These are phyloP conservation scores for Salix viminalis DNA, from an alignment of 345 rosid species.

Conservation along the genomic window DNA sequence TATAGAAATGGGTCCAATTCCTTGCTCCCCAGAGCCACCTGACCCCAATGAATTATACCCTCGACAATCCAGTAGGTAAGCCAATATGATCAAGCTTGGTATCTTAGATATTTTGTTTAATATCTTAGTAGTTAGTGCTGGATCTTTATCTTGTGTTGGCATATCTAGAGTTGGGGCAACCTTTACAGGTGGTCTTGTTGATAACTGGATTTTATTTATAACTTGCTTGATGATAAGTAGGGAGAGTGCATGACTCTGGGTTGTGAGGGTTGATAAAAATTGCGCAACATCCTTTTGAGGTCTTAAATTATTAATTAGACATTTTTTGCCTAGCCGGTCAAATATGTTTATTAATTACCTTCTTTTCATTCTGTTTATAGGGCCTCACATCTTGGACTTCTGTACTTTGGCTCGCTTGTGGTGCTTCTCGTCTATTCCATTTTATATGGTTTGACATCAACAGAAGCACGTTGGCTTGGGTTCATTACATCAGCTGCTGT, in stretches of 20 bases:
- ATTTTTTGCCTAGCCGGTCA: not conserved
- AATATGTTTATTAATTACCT: slow-evolving; percentile 4
- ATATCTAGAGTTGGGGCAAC: not conserved
- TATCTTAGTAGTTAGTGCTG: slow-evolving; percentile 2
- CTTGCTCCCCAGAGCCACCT: slow-evolving; percentile 93
- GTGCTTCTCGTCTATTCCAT: slow-evolving; percentile 91
- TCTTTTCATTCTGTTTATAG: slow-evolving; percentile 36
- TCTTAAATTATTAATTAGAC: not conserved
- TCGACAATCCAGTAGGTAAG: slow-evolving; percentile 84
- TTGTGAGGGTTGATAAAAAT: not conserved
- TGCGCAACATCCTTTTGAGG: not conserved
- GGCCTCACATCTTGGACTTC: slow-evolving; percentile 94
- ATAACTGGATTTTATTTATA: not conserved
- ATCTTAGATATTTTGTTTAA: not conserved
- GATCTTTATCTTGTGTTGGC: not conserved
- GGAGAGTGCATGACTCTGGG: slow-evolving; percentile 6
- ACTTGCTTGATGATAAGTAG: slow-evolving; percentile 11
- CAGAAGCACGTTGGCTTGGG: slow-evolving; percentile 95
- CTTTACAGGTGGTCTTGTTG: not conserved
- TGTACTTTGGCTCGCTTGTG: slow-evolving; percentile 75
- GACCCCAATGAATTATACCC: slow-evolving; percentile 93
- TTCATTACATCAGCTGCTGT: slow-evolving; percentile 93
- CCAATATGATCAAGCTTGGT: slow-evolving; percentile 6
- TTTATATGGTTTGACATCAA: slow-evolving; percentile 88
- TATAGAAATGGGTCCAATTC: slow-evolving; percentile 87